Base-by-base conservation (phyloP, 208 protist species). In the Porcisia hertigi region DNA sequence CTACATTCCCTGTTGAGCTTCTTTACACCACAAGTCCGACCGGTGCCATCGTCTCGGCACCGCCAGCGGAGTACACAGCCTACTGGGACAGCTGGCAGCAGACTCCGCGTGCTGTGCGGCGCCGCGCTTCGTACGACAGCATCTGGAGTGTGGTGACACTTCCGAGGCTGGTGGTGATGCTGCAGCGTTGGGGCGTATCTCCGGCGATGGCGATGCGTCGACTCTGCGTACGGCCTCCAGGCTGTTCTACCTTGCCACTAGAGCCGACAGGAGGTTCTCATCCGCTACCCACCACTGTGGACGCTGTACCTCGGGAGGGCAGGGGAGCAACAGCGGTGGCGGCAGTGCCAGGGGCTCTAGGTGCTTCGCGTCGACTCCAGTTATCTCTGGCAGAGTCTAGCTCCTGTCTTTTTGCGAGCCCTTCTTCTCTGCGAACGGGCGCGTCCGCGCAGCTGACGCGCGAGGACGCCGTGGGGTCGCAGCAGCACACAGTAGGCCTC, bases 111-210 rank as follows among this genome's bases (percentile, higher is more conserved):
- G 62, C 57, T 25, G 69, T 81, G 8, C 76, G 75, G 3, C 52
- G 75, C 18, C 59, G 52, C 36, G 25, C 30, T 55, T 74, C 87
- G 43, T 82, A 80, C 63, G 74, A 80, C 16, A 45, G 67, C 3
- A 23, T 89, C 0, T 92, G 88, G 88, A 64, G 77, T 47, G 78
- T 89, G 41, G 71, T 92, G 36, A 86, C 81, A 49, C 73, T 92
- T 60, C 66, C 57, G 57, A 80, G 88, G 2, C 84, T 92, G 71
- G 70, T 81, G 36, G 79, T 80, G 55, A 62, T 92, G 47, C 81
- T 92, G 81, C 66, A 75, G 59, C 76, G 81, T 0, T 92, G 88
- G 88, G 75, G 73, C 4, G 66, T 75, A 52, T 58, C 74, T 1
- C 85, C 85, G 0, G 74, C 82, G 9, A 70, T 71, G 5, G 77